Percentiles rank a stretch among this genome's conserved stretches.
Evolutionary conservation across 164 flowering plant genomes (phyloP).

Genomic region (Chloranthus sessilifolius): DNA sequence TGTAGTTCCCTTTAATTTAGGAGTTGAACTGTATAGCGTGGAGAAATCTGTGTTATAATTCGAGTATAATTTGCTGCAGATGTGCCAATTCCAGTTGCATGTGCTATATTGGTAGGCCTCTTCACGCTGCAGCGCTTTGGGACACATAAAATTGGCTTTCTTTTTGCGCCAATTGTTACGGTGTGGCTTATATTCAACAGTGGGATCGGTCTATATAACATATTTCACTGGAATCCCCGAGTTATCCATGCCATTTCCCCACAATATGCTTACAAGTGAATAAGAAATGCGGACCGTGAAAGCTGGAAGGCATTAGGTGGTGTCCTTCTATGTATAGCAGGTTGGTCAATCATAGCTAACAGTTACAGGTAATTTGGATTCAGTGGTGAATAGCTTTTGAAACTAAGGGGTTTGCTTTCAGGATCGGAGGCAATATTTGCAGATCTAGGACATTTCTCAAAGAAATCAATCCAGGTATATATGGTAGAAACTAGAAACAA

Average conservation of each 20-base stretch:
- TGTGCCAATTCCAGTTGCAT: slow-evolving; percentile 71
- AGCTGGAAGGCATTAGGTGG: slow-evolving; percentile 93
- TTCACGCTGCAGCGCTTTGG: slow-evolving; percentile 85
- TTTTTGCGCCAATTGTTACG: slow-evolving; percentile 79
- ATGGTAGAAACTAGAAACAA: neutral
- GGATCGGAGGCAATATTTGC: slow-evolving; percentile 97
- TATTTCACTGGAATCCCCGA: slow-evolving; percentile 63
- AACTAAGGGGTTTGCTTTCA: slow-evolving; percentile 19
- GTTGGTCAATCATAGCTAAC: slow-evolving; percentile 19
- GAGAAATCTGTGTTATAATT: no score
- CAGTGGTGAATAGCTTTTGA: neutral
- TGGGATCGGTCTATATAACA: slow-evolving; percentile 71
- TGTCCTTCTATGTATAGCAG: slow-evolving; percentile 74
- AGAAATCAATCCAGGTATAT: slow-evolving; percentile 73
- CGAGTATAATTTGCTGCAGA: slow-evolving; percentile 46
- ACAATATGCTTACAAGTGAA: slow-evolving; percentile 60
- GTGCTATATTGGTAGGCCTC: slow-evolving; percentile 60
- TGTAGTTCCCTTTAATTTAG: no score
- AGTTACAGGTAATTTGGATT: neutral
- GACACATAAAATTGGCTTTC: slow-evolving; percentile 71
- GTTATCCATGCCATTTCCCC: slow-evolving; percentile 77
- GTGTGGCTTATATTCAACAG: slow-evolving; percentile 81
- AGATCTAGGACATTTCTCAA: slow-evolving; percentile 89
- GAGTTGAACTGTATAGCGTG: no score
- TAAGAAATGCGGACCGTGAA: slow-evolving; percentile 49